Evolutionary conservation across 2,329 filamentous ascomycete species (phyloP), one percentile per base, ranked within the genome.

Genomic region (Alternaria postmessia): DNA sequence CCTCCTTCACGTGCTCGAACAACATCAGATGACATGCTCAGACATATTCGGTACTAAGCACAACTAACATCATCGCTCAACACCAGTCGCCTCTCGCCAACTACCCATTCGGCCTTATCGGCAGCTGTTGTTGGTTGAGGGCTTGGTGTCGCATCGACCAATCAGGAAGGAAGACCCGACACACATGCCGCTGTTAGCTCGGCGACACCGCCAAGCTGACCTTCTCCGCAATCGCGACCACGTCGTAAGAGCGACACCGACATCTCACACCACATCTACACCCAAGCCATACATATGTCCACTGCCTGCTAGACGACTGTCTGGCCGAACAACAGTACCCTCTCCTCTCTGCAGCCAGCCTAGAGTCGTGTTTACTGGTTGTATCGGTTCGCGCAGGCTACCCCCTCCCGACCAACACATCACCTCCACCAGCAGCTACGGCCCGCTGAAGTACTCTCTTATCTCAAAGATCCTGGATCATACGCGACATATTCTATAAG

Each of bases 271-370:
- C 70, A 68, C 64, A 38, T 48, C 61, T 44, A 57, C 60, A 16
- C 56, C 57, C 22, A 32, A 53, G 49, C 59, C 34, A 63, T 61
- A 64, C 67, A 69, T 59, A 77, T 76, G 72, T 67, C 64, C 67
- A 54, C 61, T 54, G 63, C 73, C 74, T 78, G 77, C 75, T 79
- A 79, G 77, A 78, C 77, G 48, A 60, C 59, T 63, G 76, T 78
- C 75, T 78, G 67, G 75, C 77, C 74, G 75, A 70, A 66, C 75
- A 76, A 68, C 75, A 71, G 70, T 67, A 71, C 66, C 63, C 65
- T 65, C 73, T 69, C 64, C 72, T 80, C 78, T 78, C 70, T 67
- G 78, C 77, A 79, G 73, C 78, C 78, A 79, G 78, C 77, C 74
- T 76, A 69, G 77, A 80, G 75, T 67, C 69, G 71, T 73, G 67